Base-by-base conservation (phyloP, 768 basidiomycete species). In the Plicaturopsis crispa region DNA sequence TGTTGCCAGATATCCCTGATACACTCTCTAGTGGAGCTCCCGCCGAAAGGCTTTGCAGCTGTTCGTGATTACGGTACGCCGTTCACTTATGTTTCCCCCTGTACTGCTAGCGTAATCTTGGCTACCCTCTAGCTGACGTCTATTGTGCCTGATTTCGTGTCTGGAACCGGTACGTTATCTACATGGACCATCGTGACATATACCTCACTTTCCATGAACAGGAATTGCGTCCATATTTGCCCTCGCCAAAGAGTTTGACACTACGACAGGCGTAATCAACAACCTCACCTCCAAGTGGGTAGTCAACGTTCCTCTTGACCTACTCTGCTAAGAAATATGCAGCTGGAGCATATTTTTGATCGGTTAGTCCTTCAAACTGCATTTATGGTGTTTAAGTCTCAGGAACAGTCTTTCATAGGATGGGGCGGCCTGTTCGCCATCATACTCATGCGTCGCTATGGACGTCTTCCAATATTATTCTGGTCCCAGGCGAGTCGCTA, bases 341-440 rank as follows among this genome's bases (percentile, higher is more conserved):
- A 80, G 77, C 50, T 80, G 77, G 78, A 78, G 75, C 47, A 79
- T 80, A 40, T 80, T 79, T 53, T 55, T 79, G 6, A 53, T 78
- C 13, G 77, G 75, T 74, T 26, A 21, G 57, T 45, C n/a, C 5
- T 2, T 21, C 18, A 20, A 23, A 11, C 4, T 24, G 17, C n/a
- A n/a, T n/a, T n/a, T n/a, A n/a, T n/a, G n/a, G n/a, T n/a, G n/a
- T n/a, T n/a, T n/a, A n/a, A n/a, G n/a, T n/a, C n/a, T n/a, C n/a
- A n/a, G n/a, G n/a, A n/a, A n/a, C n/a, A n/a, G n/a, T n/a, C n/a
- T n/a, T n/a, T 28, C 26, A 14, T 50, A 72, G 78, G 78, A 16
- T 74, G 72, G 67, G 77, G 79, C 30, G 74, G 75, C n/a, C 41
- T 79, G 13, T 62, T 73, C 43, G 70, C 71, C n/a, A 76, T 80